Evolutionary conservation across 1,139 yeast species (phyloP), one percentile per base, ranked within the genome.

Genomic region (Pichia sp.): DNA sequence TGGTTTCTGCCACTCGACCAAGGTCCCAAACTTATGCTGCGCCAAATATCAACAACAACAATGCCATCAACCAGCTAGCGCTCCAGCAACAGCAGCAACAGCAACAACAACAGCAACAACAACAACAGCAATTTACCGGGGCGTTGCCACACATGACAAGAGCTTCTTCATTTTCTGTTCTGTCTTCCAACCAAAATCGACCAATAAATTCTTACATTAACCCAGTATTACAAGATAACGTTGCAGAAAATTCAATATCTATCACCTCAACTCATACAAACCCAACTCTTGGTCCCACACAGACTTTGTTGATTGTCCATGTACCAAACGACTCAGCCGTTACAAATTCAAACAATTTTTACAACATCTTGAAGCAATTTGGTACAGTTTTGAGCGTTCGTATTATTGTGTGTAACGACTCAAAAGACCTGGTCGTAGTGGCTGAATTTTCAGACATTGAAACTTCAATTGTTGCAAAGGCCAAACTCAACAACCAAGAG

Each of bases 401-500:
- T 53, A 77, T 90, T 23, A 67, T 80, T 8, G 68, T 71, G 8
- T 71, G 79, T n/a, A 63, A 61, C 43, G 71, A 62, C 26, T 61
- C 62, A 45, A 59, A 61, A 29, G 71, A 67, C 50, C 53, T 68
- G 47, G 66, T 70, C 64, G 95, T 95, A 0, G 76, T 90, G 59
- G 85, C 88, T 36, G 95, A 87, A 68, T 90, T 89, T 70, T 75
- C 80, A 4, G 75, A 78, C 42, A 72, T 87, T 13, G 96, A 89
- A 49, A 75, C 83, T 44, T 96, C 98, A 11, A 82, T 87, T 77
- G 79, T 77, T 48, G 89, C 96, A 50, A 85, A 85, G 65, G 86
- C 87, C 5, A 81, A 77, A 50, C 79, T 90, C 65, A 87, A 87
- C 65, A 95, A 90, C 60, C 82, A 85, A 62, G 97, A 92, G 66